Base-by-base conservation (phyloP, 2,329 filamentous ascomycete species). In the Cladophialophora bantiana region DNA sequence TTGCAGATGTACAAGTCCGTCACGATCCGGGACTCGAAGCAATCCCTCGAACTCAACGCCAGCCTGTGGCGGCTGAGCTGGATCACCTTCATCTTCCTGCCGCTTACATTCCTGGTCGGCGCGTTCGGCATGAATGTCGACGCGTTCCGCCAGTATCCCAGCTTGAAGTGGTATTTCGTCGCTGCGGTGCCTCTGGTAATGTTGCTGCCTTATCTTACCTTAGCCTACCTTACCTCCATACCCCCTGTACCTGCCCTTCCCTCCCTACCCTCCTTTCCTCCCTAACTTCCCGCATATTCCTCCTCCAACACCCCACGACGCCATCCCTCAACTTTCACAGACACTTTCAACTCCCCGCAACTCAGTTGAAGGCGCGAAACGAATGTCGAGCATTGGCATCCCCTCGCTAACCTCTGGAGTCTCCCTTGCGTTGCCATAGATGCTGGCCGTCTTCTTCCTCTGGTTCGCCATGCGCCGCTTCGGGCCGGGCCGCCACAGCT, bases 141-240 rank as follows among this genome's bases (percentile, higher is more conserved):
- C 67, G 77, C 77, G 1, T 83, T 85, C 63, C 63, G 71, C 56
- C 75, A 79, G 42, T 18, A 40, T 18, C 82, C 81, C 1, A 75
- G 73, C 32, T 79, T 84, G 15, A 83, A 82, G 72, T 84, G 81
- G 80, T 85, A 82, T 70, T 84, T 85, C 72, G 78, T 85, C 50
- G 69, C 77, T 5, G 76, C 79, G 0, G 74, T 81, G 15, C 80
- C 83, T 0, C 78, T 85, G 35, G 53, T 58, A 59, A 26, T 26
- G 26, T 26, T 26, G 26, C 26, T 26, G 2, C 26, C 26, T 26
- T 26, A 3, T 57, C 34, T 64, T 6, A 58, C 35, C 36, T 42
- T 6, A 34, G 36, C 38, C 42, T 32, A 20, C 52, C 36, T 20
- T 35, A 31, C 35, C 38, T 18, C 26, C n/a, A 1, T 15, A 12